phyloP scores from a whole-genome alignment of 2,329 filamentous ascomycete species.

The Beauveria asiatica region DNA sequence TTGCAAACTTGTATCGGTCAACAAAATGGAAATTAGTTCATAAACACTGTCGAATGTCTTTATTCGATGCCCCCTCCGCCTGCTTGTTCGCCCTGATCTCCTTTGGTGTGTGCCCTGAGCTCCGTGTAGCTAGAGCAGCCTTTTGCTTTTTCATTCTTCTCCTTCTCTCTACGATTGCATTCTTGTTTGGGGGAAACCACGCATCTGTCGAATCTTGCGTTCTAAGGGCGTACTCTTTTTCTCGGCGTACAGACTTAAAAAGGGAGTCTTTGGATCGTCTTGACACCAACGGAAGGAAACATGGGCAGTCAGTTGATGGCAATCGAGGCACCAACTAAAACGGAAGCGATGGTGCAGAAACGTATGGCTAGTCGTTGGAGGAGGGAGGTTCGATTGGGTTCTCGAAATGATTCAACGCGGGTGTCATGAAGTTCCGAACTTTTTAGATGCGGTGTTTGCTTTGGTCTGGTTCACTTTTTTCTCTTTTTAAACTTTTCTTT shows the following conservation, averaged over 20 bases:
- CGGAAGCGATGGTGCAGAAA: background rate
- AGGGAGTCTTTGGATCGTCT: slow-evolving; percentile 4
- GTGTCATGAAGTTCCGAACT: slow-evolving; percentile 9
- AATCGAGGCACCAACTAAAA: background rate
- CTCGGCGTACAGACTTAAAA: slow-evolving; percentile 8
- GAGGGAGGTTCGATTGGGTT: background rate
- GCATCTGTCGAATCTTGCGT: slow-evolving; percentile 2
- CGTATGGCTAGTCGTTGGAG: background rate
- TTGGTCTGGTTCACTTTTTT: slow-evolving; percentile 12
- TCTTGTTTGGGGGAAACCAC: slow-evolving; percentile 17
- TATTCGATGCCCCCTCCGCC: slow-evolving; percentile 13
- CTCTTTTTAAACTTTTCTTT: slow-evolving; percentile 13
- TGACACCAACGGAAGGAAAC: background rate
- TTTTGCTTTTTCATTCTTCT: background rate
- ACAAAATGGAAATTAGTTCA: slow-evolving; percentile 48
- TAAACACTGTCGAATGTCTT: slow-evolving; percentile 29
- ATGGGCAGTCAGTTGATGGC: background rate
- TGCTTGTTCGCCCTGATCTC: slow-evolving; percentile 13
- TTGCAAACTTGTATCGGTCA: slow-evolving; percentile 43
- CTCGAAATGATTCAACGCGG: background rate
- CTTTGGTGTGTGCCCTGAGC: slow-evolving; percentile 14
- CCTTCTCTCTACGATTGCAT: slow-evolving; percentile 24
- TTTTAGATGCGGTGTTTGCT: slow-evolving; percentile 11
- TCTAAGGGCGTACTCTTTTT: slow-evolving; percentile 1
- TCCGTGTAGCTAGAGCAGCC: slow-evolving; percentile 8